Evolutionary conservation across 305 asterid species (phyloP).

Genomic region (Solanum hybrid): DNA sequence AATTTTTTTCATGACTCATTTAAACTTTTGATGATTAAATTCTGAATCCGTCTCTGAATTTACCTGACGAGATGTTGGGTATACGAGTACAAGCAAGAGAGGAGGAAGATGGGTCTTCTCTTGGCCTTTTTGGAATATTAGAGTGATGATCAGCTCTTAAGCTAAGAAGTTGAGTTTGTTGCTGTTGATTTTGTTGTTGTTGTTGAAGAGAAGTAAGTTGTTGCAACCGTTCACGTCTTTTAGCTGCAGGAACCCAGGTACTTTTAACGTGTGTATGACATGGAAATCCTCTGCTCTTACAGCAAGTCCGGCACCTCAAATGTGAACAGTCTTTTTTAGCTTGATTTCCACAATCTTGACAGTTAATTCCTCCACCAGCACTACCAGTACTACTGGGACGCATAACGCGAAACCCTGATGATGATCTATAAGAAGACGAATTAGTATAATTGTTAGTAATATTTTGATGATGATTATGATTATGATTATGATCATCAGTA

Average conservation of each 20-base stretch:
- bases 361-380: slow-evolving; percentile 42
- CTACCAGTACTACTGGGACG: slow-evolving; percentile 8
- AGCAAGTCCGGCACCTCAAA: slow-evolving; percentile 68
- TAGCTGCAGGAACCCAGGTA: slow-evolving; percentile 86
- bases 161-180: slow-evolving; percentile 19
- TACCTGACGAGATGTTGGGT: slow-evolving; percentile 51
- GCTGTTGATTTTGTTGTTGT: slow-evolving; percentile 9
- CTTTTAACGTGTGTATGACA: slow-evolving; percentile 78
- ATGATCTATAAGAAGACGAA: slow-evolving; percentile 27
- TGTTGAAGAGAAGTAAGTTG: slow-evolving; percentile 28
- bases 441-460: not conserved
- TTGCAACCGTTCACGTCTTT: slow-evolving; percentile 61
- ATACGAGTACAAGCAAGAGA: slow-evolving; percentile 39
- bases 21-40: not conserved
- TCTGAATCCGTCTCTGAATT: not conserved
- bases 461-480: not conserved
- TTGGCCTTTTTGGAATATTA: slow-evolving; percentile 29
- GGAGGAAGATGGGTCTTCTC: slow-evolving; percentile 28
- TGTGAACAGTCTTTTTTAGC: slow-evolving; percentile 76
- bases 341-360: slow-evolving; percentile 86
- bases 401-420: slow-evolving; percentile 39
- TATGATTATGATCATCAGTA: not conserved
- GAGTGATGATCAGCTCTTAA: slow-evolving; percentile 9
- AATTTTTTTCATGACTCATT: not conserved
- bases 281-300: slow-evolving; percentile 70